Conservation (phyloP, 176 grass and related monocot species). For the Bonia amplexicaulis region DNA sequence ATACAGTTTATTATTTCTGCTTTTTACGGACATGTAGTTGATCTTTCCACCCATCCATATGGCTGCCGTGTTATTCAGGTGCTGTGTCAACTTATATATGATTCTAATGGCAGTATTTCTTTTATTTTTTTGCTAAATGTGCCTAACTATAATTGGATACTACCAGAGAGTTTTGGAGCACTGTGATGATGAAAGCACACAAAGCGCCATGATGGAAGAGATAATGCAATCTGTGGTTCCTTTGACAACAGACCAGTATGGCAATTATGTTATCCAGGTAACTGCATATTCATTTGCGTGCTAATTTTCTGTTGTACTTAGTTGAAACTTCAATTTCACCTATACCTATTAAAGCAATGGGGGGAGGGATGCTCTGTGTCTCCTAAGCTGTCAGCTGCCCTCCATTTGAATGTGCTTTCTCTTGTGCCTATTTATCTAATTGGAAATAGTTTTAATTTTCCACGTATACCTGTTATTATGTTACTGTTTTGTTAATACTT, state of each 20-base stretch:
- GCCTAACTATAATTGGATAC: conserved; percentile 13
- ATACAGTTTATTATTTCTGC: conserved; percentile 77
- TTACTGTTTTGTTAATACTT: background rate
- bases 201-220: conserved; percentile 90
- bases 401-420: background rate
- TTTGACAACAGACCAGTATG: conserved; percentile 93
- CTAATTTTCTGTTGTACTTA: conserved; percentile 10
- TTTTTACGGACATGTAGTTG: conserved; percentile 83
- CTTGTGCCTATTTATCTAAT: background rate
- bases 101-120: background rate
- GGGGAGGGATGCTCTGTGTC: background rate
- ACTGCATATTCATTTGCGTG: conserved; percentile 9
- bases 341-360: background rate
- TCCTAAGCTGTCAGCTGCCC: background rate
- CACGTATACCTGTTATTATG: background rate
- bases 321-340: background rate
- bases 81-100: background rate
- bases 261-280: conserved; percentile 99
- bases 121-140: conserved; percentile 6
- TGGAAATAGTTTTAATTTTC: background rate
- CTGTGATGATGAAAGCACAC: conserved; percentile 79
- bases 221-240: conserved; percentile 77
- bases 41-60: conserved; percentile 93
- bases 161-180: conserved; percentile 90
- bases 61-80: conserved; percentile 99